Percentiles rank a stretch among this genome's conserved stretches.
Evolutionary conservation across 768 basidiomycete species (phyloP).

Genomic region (Saitozyma sp.): DNA sequence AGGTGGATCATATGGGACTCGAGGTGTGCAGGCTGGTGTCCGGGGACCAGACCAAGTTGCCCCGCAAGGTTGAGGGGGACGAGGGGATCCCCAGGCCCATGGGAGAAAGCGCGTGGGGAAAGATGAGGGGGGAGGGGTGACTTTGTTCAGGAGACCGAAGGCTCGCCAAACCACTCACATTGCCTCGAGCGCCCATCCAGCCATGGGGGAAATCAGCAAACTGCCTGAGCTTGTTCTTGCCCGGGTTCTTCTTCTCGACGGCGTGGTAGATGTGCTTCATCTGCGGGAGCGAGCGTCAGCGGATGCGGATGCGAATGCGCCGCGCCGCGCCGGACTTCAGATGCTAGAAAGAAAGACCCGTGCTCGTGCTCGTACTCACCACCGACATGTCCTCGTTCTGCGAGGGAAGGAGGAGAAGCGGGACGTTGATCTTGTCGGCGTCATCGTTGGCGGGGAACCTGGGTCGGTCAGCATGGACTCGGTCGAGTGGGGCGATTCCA

Average conservation of each 20-base stretch:
- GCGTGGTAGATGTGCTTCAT: constrained; percentile 34
- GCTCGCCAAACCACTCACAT: constrained; percentile 28
- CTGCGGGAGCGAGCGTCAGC: constrained; percentile 11
- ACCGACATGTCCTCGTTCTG: constrained; percentile 63
- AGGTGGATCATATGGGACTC: too few relatives aligned
- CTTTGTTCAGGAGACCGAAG: too few relatives aligned
- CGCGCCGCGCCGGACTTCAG: not conserved
- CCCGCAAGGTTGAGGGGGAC: not conserved
- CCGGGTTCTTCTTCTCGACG: constrained; percentile 32
- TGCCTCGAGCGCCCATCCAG: constrained; percentile 40
- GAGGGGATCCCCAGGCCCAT: too few relatives aligned
- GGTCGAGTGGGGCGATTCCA: too few relatives aligned
- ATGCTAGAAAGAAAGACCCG: not conserved
- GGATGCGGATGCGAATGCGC: too few relatives aligned
- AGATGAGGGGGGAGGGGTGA: not conserved
- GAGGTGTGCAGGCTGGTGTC: too few relatives aligned
- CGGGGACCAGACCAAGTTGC: too few relatives aligned
- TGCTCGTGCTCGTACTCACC: constrained; percentile 50
- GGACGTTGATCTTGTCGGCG: constrained; percentile 59
- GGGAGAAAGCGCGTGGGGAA: not conserved
- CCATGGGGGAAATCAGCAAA: constrained; percentile 38
- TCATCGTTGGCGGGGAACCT: constrained; percentile 54
- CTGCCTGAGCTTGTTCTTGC: constrained; percentile 36
- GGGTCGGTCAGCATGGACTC: constrained; percentile 48
- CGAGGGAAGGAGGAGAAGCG: constrained; percentile 62